Base-by-base conservation (phyloP, 1,139 yeast species). In the Pichia sp. region DNA sequence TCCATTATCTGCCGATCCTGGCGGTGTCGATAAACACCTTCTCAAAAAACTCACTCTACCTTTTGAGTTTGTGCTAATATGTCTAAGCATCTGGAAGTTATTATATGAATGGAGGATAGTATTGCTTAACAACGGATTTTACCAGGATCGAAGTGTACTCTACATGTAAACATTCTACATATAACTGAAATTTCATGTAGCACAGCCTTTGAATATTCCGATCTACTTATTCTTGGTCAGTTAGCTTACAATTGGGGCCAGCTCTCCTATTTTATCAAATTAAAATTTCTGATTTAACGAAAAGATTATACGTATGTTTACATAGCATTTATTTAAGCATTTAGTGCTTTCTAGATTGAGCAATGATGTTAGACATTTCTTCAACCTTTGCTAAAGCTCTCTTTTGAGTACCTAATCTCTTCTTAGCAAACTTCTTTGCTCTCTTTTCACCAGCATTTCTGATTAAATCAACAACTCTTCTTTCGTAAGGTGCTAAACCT, bases 371-470 rank as follows among this genome's bases (percentile, higher is more conserved):
- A 81, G 78, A 85, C 91, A 93, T 84, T 75, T 89, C 96, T 77
- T 93, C 98, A 71, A 91, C 94, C 88, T 93, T 93, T 70, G 85
- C 93, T 83, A 86, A 85, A 66, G 98, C 96, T 83, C 99, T 93
- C 79, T 82, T 84, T 84, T 89, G 95, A 64, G 98, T 88, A 75
- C 99, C 99, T 70, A 93, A 86, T 91, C 96, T 91, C 95, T 86
- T 91, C 93, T 93, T 93, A 61, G 97, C 96, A 69, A 93, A 89
- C 88, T 93, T 93, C 85, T 93, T 86, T 62, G 99, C 98, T 79
- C 98, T 93, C 95, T 93, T 93, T 78, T 93, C 99, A 82, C 96
- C 96, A 68, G 96, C 91, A 79, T 93, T 93, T 82, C 98, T 91
- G 84, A 93, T 80, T 77, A 93, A 81, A 77, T 93, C 99, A 67